Evolutionary conservation across 73 alveolate genomes (phyloP), one percentile per base, ranked within the genome.

Genomic region (Paramecium sexaurelia): DNA sequence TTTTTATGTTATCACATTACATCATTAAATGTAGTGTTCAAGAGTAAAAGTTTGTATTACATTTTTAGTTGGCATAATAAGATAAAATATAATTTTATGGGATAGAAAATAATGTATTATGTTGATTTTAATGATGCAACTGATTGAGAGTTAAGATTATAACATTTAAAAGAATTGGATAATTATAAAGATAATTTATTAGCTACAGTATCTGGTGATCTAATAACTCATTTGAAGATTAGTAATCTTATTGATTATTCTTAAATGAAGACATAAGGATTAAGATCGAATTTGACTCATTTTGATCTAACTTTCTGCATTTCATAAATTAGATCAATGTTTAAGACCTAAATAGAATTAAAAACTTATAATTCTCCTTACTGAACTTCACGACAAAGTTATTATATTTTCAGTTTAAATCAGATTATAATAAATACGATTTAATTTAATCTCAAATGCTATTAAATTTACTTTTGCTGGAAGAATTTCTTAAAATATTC

Each of bases 141-240:
- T 9, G 90, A 78, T 20, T 7, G 88, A 7, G 89, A 17, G 1
- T 40, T 17, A 39, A 3, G 45, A 17, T 33, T 39, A 4, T 6
- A 78, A 8, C 9, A 78, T 5, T 0, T 78, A 78, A 10, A 78
- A 22, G 90, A 78, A 78, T 41, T 40, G 6, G 55, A 78, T 22
- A 4, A 78, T 27, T 39, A 75, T 75, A 75, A 75, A 40, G 89
- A 75, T 75, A 39, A 39, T 43, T 29, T 75, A 1, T 29, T 75
- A 22, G 71, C 73, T 1, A 4, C 71, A n/a, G 88, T 75, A 7
- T 75, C 89, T 27, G 41, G 40, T 39, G 89, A 75, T 17, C 41
- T 75, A 1, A 75, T 39, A 11, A 75, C 88, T 35, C 88, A 66
- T 19, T 39, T 75, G 41, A 75, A 75, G 88, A 75, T 75, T 9